phyloP scores from a whole-genome alignment of 1,139 yeast genomes.

The Yamadazyma dendronema region DNA sequence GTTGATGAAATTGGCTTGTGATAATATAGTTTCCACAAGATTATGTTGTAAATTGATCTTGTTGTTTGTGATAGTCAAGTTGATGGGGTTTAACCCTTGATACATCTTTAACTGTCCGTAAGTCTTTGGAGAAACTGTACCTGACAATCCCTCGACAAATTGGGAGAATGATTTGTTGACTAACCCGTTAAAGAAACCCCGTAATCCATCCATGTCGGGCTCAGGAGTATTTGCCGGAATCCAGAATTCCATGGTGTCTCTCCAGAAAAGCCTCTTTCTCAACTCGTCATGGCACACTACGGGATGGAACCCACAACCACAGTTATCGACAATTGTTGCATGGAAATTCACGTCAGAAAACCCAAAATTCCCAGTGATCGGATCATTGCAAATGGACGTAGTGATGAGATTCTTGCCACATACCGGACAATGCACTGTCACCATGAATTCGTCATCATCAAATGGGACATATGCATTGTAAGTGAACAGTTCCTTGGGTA shows the following conservation, averaged over 20 bases:
- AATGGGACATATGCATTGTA: slow-evolving; percentile 10
- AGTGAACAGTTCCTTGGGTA: slow-evolving; percentile 2
- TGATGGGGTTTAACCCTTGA: slow-evolving; percentile 9
- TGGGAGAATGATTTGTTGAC: slow-evolving; percentile 1
- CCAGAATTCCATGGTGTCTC: slow-evolving; percentile 19
- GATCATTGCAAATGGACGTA: slow-evolving; percentile 14
- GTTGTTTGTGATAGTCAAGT: slow-evolving; percentile 14
- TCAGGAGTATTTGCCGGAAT: too few species aligned
- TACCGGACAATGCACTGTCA: slow-evolving; percentile 20
- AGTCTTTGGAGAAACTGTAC: slow-evolving; percentile 1
- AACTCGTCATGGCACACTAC: slow-evolving; percentile 7
- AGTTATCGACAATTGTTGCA: slow-evolving; percentile 2
- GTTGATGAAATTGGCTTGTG: slow-evolving; percentile 31
- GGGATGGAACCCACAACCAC: slow-evolving; percentile 13
- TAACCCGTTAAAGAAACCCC: slow-evolving; percentile 1
- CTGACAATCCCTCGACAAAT: slow-evolving; percentile 1
- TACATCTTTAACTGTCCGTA: slow-evolving; percentile 5
- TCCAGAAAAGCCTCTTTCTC: slow-evolving; percentile 19
- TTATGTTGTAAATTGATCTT: slow-evolving; percentile 23
- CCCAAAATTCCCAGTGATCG: slow-evolving; percentile 13
- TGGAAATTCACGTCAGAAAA: slow-evolving; percentile 22
- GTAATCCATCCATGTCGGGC: neutral
- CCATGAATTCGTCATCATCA: slow-evolving; percentile 3
- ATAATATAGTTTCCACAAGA: slow-evolving; percentile 28
- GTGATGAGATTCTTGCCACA: slow-evolving; percentile 15